Evolutionary conservation across 352 stramenopile genomes (phyloP).

Genomic region (Halophytophthora batemanensis): DNA sequence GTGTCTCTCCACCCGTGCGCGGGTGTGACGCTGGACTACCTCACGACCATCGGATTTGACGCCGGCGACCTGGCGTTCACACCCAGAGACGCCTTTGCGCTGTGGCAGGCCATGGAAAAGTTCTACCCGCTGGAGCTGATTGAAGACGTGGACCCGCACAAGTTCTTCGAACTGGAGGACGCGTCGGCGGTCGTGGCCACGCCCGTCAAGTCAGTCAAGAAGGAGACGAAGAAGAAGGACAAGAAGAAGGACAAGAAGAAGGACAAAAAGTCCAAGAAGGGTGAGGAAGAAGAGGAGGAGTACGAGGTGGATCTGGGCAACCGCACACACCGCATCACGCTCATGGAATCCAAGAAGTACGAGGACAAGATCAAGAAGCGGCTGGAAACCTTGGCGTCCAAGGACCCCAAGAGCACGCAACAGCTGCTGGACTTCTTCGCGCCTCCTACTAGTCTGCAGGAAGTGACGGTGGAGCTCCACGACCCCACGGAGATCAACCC

Average conservation of each 20-base stretch:
- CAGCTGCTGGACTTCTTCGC: conserved; percentile 81
- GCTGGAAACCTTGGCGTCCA: conserved; percentile 84
- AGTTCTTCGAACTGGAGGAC: conserved; percentile 89
- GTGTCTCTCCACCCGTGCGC: conserved; percentile 80
- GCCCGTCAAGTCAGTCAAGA: conserved; percentile 35
- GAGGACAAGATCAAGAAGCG: conserved; percentile 95
- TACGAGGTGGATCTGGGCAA: conserved; percentile 74
- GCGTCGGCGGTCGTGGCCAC: conserved; percentile 16
- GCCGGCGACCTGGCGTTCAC: conserved; percentile 92
- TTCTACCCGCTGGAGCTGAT: conserved; percentile 78
- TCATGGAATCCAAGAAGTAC: conserved; percentile 98
- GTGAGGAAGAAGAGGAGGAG: conserved; percentile 62
- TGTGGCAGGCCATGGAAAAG: conserved; percentile 91
- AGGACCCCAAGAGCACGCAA: conserved; percentile 88
- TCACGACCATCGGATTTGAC: conserved; percentile 80
- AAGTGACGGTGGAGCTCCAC: conserved; percentile 51
- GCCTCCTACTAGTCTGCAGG: conserved; percentile 55
- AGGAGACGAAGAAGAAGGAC: conserved; percentile 42
- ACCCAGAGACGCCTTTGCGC: conserved; percentile 94
- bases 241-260: conserved; percentile 70
- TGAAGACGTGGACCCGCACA: conserved; percentile 91
- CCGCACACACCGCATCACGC: conserved; percentile 91
- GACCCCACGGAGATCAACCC: conserved; percentile 47
- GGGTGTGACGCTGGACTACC: conserved; percentile 81
- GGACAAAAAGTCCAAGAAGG: conserved; percentile 53